Percentiles rank a stretch among this genome's conserved stretches.
These are phyloP conservation scores for Globisporangium splendens DNA, from an alignment of 352 stramenopile genomes.

Conservation along the genomic window DNA sequence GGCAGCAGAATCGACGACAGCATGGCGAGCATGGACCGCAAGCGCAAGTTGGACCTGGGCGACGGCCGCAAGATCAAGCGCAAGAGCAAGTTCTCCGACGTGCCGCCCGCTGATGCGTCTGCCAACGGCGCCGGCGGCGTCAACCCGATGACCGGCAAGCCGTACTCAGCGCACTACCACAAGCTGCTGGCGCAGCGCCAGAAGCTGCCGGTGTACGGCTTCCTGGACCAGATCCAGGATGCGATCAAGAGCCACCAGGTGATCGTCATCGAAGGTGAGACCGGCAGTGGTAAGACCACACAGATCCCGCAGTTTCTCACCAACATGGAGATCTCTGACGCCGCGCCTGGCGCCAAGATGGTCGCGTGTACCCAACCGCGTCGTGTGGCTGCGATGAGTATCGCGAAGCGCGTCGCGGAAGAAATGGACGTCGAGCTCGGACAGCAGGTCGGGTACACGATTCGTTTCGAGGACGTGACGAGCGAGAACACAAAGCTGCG, in stretches of 20 bases:
- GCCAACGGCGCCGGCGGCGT: constrained; percentile 8
- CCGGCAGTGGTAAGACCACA: constrained; percentile 96
- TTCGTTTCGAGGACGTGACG: constrained; percentile 98
- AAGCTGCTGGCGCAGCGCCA: constrained; percentile 92
- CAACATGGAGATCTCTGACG: constrained; percentile 68
- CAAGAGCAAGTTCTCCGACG: constrained; percentile 80
- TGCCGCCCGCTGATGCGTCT: constrained; percentile 19
- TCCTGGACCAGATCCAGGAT: constrained; percentile 95
- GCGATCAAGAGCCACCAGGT: constrained; percentile 94
- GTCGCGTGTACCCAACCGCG: constrained; percentile 97
- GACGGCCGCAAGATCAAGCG: constrained; percentile 53
- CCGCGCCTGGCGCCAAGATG: constrained; percentile 60
- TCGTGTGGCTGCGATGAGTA: constrained; percentile 97
- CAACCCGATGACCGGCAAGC: constrained; percentile 91
- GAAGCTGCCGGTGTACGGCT: constrained; percentile 97
- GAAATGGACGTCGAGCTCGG: constrained; percentile 98
- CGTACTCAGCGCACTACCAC: constrained; percentile 91
- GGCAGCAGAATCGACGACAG: constrained; percentile 1
- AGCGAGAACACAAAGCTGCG: constrained; percentile 77
- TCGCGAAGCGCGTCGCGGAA: constrained; percentile 97
- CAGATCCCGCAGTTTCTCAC: constrained; percentile 95
- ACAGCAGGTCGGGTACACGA: constrained; percentile 98
- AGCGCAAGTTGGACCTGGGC: constrained; percentile 63
- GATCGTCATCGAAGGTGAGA: constrained; percentile 98
- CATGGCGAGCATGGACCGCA: constrained; percentile 50